These are phyloP conservation scores for Auricularia sp. DNA, from an alignment of 768 basidiomycete species.

Conservation along the genomic window DNA sequence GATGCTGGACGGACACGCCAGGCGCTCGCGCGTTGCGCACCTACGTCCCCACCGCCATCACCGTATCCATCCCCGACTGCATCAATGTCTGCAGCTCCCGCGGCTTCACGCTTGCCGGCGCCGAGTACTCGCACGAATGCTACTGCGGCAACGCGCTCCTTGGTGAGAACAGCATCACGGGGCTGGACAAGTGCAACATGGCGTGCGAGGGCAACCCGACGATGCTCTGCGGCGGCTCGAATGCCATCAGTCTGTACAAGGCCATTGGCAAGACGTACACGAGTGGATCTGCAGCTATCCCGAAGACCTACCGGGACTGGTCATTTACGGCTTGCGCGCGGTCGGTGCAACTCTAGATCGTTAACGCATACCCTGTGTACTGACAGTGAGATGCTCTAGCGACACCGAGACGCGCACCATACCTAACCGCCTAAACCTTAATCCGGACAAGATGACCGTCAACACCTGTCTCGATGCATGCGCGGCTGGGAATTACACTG, in stretches of 20 bases:
- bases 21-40: too few relatives aligned
- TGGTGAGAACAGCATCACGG: background rate
- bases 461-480: background rate
- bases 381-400: too few relatives aligned
- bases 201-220: constrained; percentile 6
- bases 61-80: background rate
- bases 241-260: constrained; percentile 5
- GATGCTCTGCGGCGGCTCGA: constrained; percentile 6
- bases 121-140: constrained; percentile 6
- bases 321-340: too few relatives aligned
- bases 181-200: constrained; percentile 1
- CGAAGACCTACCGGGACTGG: too few relatives aligned
- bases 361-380: too few relatives aligned
- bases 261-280: too few relatives aligned
- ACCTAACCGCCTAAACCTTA: background rate
- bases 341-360: too few relatives aligned
- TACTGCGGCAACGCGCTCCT: constrained; percentile 5
- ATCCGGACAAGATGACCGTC: background rate
- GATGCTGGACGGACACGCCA: too few relatives aligned
- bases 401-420: too few relatives aligned
- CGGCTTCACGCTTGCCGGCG: constrained; percentile 5
- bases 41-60: too few relatives aligned
- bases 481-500: background rate
- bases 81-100: background rate
- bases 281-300: too few relatives aligned